phyloP scores from a whole-genome alignment of 2,329 filamentous ascomycete genomes.

The Epichloe glyceriae region DNA sequence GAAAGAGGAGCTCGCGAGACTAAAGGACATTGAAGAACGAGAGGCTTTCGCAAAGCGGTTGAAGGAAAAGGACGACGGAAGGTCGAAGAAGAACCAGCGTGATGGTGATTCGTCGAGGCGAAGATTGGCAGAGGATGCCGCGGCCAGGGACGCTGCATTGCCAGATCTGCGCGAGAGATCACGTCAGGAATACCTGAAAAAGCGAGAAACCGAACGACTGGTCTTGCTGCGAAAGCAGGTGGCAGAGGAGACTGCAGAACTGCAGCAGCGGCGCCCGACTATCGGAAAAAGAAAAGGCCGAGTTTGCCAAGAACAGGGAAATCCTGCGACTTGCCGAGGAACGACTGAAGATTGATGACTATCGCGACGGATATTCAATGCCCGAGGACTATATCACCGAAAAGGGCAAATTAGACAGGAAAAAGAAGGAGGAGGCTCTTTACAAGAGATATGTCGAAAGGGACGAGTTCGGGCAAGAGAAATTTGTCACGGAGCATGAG shows the following conservation, averaged over 20 bases:
- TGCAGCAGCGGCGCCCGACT: conserved; percentile 61
- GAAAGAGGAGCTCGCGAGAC: conserved; percentile 41
- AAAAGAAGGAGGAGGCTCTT: conserved; percentile 77
- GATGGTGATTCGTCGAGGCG: conserved; percentile 45
- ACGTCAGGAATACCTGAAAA: conserved; percentile 85
- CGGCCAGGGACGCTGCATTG: conserved; percentile 57
- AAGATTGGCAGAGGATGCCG: conserved; percentile 37
- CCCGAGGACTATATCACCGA: conserved; percentile 93
- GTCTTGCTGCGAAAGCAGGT: conserved; percentile 84
- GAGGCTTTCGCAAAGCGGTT: conserved; percentile 70
- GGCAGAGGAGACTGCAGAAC: conserved; percentile 70
- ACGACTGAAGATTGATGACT: conserved; percentile 75
- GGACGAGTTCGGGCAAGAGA: conserved; percentile 78
- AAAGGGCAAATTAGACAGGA: conserved; percentile 76
- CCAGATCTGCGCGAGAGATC: conserved; percentile 72
- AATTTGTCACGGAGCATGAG: conserved; percentile 85
- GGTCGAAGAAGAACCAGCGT: conserved; percentile 54
- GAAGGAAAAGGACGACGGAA: conserved; percentile 56
- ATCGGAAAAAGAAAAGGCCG: conserved; percentile 66
- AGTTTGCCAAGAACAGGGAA: conserved; percentile 82
- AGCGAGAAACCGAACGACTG: conserved; percentile 75
- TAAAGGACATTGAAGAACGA: conserved; percentile 59
- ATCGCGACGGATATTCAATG: conserved; percentile 82
- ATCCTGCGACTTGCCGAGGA: conserved; percentile 72
- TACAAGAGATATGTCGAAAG: conserved; percentile 83